Evolutionary conservation across 345 rosid species (phyloP), one percentile per base, ranked within the genome.

Genomic region (Gossypium rotundifolium): DNA sequence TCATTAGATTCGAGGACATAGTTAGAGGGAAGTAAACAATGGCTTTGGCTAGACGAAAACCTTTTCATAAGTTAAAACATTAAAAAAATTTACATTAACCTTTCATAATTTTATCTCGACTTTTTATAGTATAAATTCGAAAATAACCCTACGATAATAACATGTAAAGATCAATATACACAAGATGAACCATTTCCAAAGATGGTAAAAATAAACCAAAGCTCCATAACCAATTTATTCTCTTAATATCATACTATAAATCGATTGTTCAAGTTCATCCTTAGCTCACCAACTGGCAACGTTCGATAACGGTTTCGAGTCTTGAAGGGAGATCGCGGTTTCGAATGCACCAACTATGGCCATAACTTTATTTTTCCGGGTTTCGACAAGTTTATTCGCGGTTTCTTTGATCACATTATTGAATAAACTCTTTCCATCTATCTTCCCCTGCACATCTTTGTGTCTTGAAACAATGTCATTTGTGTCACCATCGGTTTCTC

Each of bases 281-380:
- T 59, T 11, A 20, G 18, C 38, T 71, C 64, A 33, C 40, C 40
- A 33, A 33, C 23, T 27, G n/a, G 18, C 11, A 12, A 3, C 18
- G 38, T 74, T 46, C 40, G 72, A 77, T 20, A 83, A 72, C 64
- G 91, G 84, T 55, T 84, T 84, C 57, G 38, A 58, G 49, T 87
- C 93, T 79, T 90, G 94, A 55, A 93, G 89, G 52, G 93, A 91
- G 81, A 94, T 94, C 75, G 93, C 94, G 2, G 98, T 82, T 82
- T 95, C 98, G 77, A 95, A 95, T 61, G 99, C 99, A 52, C 96
- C 91, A 14, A 93, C 99, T 82, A 95, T 84, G 71, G 96, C 98
- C 80, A 90, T 90, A 45, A 95, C 99, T 84, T 91, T 93, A 78
- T 94, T 89, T 81, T 88, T 93, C 80, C 87, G 89, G 66, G 88